Evolutionary conservation across 805 yeast species (phyloP).

Genomic region (Huiozyma naganishii): DNA sequence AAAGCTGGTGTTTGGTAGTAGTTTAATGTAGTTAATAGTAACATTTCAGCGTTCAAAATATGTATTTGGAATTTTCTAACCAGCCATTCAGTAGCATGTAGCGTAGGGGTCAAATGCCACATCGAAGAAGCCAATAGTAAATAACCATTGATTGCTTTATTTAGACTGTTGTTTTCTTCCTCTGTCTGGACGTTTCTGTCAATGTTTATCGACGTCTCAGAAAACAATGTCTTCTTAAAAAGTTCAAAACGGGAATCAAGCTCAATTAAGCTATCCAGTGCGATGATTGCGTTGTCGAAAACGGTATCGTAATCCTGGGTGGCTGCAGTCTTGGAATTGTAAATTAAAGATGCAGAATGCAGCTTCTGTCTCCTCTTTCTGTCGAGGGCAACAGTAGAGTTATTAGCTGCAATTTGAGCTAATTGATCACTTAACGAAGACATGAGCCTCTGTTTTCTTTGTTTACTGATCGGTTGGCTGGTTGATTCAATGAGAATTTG

Average conservation of each 20-base stretch:
- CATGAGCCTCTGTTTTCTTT: conserved; percentile 18
- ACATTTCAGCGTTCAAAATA: conserved; percentile 61
- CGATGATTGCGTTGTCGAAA: conserved; percentile 60
- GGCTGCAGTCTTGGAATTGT: conserved; percentile 81
- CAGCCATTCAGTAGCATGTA: conserved; percentile 88
- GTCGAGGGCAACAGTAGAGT: conserved; percentile 68
- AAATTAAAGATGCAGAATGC: conserved; percentile 81
- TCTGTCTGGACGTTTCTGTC: conserved; percentile 76
- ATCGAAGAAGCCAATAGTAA: conserved; percentile 65
- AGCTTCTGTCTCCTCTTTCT: conserved; percentile 77
- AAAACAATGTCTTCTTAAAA: conserved; percentile 65
- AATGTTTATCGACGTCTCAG: conserved; percentile 65
- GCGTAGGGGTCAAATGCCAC: conserved; percentile 62
- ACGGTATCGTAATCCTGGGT: conserved; percentile 85
- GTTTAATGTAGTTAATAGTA: conserved; percentile 69
- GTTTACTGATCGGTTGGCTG: neutral
- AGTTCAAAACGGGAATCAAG: conserved; percentile 66
- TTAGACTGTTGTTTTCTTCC: conserved; percentile 66
- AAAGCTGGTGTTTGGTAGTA: conserved; percentile 68
- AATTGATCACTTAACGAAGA: conserved; percentile 76
- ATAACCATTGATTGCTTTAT: conserved; percentile 65
- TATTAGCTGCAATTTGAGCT: conserved; percentile 51
- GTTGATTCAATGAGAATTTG: neutral
- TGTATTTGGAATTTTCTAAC: conserved; percentile 84
- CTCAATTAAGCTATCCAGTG: conserved; percentile 57